Evolutionary conservation across 2,329 filamentous ascomycete species (phyloP).

Genomic region (Cytospora mali): DNA sequence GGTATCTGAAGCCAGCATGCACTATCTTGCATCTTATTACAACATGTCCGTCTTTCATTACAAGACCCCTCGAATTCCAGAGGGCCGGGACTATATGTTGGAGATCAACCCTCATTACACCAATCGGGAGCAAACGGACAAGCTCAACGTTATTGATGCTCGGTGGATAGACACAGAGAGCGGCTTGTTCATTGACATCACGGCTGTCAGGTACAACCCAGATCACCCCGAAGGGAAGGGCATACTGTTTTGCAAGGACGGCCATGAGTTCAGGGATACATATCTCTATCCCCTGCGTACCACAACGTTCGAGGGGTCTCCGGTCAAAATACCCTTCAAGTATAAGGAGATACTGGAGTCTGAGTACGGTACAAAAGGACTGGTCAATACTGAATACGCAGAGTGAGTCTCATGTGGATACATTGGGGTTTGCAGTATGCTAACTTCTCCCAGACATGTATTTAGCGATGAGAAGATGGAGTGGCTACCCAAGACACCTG

Average conservation of each 20-base stretch:
- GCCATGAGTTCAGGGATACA: slow-evolving; percentile 53
- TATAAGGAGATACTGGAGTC: slow-evolving; percentile 61
- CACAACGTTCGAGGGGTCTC: slow-evolving; percentile 68
- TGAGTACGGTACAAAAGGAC: slow-evolving; percentile 57
- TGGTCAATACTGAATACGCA: slow-evolving; percentile 55
- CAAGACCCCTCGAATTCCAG: slow-evolving; percentile 42
- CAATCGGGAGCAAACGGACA: slow-evolving; percentile 43
- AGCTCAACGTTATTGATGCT: slow-evolving; percentile 49
- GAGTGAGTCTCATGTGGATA: slow-evolving; percentile 44
- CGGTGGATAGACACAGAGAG: slow-evolving; percentile 52
- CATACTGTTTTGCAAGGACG: slow-evolving; percentile 54
- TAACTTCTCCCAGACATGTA: slow-evolving; percentile 40
- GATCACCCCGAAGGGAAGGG: slow-evolving; percentile 47
- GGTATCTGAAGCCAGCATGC: slow-evolving; percentile 66
- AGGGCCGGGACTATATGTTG: slow-evolving; percentile 50
- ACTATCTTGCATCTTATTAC: slow-evolving; percentile 65
- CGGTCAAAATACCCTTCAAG: slow-evolving; percentile 66
- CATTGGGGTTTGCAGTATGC: background rate
- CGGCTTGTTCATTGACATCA: slow-evolving; percentile 55
- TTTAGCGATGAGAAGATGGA: slow-evolving; percentile 45
- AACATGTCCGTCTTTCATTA: slow-evolving; percentile 60
- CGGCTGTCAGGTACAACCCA: slow-evolving; percentile 52
- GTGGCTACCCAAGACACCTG: slow-evolving; percentile 32
- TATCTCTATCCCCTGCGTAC: slow-evolving; percentile 71
- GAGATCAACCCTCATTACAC: slow-evolving; percentile 50